Evolutionary conservation across 2,329 filamentous ascomycete species (phyloP).

Genomic region (Thermothelomyces thermophilus): DNA sequence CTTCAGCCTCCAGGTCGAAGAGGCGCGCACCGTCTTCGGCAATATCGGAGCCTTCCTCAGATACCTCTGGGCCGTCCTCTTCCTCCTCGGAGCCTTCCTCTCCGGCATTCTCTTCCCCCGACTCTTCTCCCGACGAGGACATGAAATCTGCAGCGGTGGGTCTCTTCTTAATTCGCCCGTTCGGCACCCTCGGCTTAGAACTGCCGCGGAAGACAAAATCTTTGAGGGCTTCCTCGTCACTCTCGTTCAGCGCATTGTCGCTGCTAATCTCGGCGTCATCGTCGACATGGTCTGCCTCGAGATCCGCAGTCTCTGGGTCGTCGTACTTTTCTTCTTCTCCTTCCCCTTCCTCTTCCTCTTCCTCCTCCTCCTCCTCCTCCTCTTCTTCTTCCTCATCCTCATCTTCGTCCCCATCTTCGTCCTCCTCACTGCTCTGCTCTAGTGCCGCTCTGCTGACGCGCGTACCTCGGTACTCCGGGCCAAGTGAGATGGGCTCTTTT

Average conservation of each 20-base stretch:
- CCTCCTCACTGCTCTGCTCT: slow-evolving; percentile 43
- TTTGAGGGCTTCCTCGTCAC: slow-evolving; percentile 76
- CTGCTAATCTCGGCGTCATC: slow-evolving; percentile 52
- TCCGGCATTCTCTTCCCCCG: slow-evolving; percentile 27
- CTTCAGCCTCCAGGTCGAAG: slow-evolving; percentile 28
- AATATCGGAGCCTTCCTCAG: no score
- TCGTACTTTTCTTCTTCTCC: slow-evolving; percentile 42
- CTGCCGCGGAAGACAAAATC: slow-evolving; percentile 61
- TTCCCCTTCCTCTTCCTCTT: slow-evolving; percentile 40
- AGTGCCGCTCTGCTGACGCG: slow-evolving; percentile 65
- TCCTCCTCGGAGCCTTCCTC: slow-evolving; percentile 28
- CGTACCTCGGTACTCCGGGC: slow-evolving; percentile 73
- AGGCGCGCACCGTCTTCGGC: background rate
- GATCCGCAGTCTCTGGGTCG: slow-evolving; percentile 50
- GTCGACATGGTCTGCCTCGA: slow-evolving; percentile 47
- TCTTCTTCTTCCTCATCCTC: slow-evolving; percentile 38
- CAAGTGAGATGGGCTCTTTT: slow-evolving; percentile 61
- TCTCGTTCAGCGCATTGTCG: slow-evolving; percentile 69
- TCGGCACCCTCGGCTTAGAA: slow-evolving; percentile 39
- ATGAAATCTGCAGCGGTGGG: slow-evolving; percentile 54
- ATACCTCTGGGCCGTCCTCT: slow-evolving; percentile 6
- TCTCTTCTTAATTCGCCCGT: slow-evolving; percentile 34
- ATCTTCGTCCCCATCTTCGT: slow-evolving; percentile 39
- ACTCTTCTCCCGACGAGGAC: slow-evolving; percentile 39
- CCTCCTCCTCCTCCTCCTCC: slow-evolving; percentile 48